Evolutionary conservation across 345 rosid genomes (phyloP), one percentile per base, ranked within the genome.

Genomic region (Ailanthus altissimus): DNA sequence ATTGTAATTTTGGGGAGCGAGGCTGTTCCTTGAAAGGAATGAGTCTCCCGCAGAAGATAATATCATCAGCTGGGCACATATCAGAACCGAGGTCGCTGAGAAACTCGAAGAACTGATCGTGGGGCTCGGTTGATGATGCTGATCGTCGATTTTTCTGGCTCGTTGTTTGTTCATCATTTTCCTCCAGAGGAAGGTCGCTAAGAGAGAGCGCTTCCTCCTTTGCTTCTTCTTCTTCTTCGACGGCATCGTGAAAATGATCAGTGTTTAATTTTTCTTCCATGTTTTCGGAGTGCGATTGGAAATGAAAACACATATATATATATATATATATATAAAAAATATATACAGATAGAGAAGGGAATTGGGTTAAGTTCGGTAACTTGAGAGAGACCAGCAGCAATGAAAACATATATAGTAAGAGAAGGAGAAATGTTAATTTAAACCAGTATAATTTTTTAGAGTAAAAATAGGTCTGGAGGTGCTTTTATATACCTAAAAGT

Each of bases 61-160:
- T 85, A 66, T 91, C 93, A 68, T 93, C 96, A n/a, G 97, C 94
- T 0, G 97, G 86, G 40, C 89, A 82, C 87, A 89, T 88, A 42
- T 86, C 86, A 38, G 84, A 78, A 67, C 80, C 79, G 13, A 84
- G 49, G 77, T 86, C 76, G 61, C 70, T 73, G n/a, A 81, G 61
- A 56, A 92, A 92, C 88, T 89, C 90, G 49, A 92, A 92, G 67
- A 85, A 53, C 47, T 92, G 47, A 32, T 9, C 73, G 13, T 2
- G 73, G 36, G 89, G 36, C 18, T 75, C 77, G 8, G 77, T 67
- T 10, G 88, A 80, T 23, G 82, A 68, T 32, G 83, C 71, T 57
- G 74, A 70, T 67, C 64, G 77, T 43, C 65, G 45, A 20, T 79
- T 6, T 42, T 47, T 51, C 32, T 15, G 60, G 69, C 26, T 28